Evolutionary conservation across 495 filamentous ascomycete genomes (phyloP), one percentile per base, ranked within the genome.

Genomic region (Aspergillus asperescens): DNA sequence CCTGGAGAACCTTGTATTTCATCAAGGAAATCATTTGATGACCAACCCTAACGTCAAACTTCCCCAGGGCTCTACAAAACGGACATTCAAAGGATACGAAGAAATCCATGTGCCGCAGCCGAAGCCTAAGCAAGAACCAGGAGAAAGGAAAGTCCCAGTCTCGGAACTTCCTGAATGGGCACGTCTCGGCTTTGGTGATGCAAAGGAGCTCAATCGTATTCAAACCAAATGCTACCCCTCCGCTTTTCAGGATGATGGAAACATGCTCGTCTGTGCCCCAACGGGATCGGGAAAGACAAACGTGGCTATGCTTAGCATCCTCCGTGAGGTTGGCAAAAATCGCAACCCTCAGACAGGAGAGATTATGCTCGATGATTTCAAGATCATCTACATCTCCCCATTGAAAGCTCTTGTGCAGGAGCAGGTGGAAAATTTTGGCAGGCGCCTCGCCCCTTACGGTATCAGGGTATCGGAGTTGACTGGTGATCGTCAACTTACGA

Each of bases 261-360:
- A 99, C 65, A 87, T 97, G 84, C 84, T 99, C 15, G 84, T 99
- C 59, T 99, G 93, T 70, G 93, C 93, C 4, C 93, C 93, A 0
- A 99, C 93, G 15, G 93, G 93, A 50, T 95, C 90, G 62, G 93
- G 93, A 62, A 99, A 99, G 72, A 99, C 93, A 9, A 99, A 99
- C 63, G 93, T 99, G 54, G 93, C 91, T 23, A 96, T 99, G 94
- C 79, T 99, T 32, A 82, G 90, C 5, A 95, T 99, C 48, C 80
- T 97, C 8, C 86, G 94, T 35, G 93, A 99, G 66, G 93, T 99
- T 58, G 94, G 93, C 18, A 97, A 97, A 72, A 83, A 97, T 66
- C 82, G 90, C 38, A 88, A 97, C 60, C 82, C 85, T 0, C 74
- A 83, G 52, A 91, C 86, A 2, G 93, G 93, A 18, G 87, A 95